A percentile compares a stretch with the other conserved stretches of the same genome.
Conservation (phyloP, 352 stramenopile genomes). For the Phytophthora hibernalis region DNA sequence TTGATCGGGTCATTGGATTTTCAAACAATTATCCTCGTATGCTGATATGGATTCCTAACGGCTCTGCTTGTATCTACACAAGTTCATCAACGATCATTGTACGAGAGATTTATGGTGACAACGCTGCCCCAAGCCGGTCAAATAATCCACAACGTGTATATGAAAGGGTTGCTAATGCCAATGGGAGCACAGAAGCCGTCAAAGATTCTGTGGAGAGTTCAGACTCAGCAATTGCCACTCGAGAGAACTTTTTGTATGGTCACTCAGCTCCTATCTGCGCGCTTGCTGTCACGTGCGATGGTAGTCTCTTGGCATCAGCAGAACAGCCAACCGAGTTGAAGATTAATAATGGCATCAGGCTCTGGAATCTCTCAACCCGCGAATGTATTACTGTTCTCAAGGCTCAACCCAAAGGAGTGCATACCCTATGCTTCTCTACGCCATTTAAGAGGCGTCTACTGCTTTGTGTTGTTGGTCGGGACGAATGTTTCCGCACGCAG, state of each 20-base stretch:
- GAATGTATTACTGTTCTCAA: conserved; percentile 63
- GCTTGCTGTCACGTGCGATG: conserved; percentile 56
- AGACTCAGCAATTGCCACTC: conserved; percentile 7
- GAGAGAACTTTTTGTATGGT: conserved; percentile 52
- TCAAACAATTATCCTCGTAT: conserved; percentile 53
- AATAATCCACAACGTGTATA: background rate
- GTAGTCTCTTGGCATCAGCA: conserved; percentile 50
- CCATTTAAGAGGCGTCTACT: conserved; percentile 30
- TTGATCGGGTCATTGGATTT: conserved; percentile 70
- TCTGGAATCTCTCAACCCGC: conserved; percentile 59
- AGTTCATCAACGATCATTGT: conserved; percentile 73
- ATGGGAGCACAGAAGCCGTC: conserved; percentile 15
- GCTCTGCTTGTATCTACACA: conserved; percentile 62
- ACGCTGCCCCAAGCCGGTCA: background rate
- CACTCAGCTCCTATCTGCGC: conserved; percentile 43
- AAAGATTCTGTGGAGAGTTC: conserved; percentile 28
- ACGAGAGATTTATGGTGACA: conserved; percentile 39
- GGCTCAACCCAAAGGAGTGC: conserved; percentile 51
- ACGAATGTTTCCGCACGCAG: conserved; percentile 73
- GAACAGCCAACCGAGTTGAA: conserved; percentile 43
- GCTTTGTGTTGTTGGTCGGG: conserved; percentile 66
- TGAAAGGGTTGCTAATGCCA: conserved; percentile 3
- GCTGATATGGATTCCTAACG: conserved; percentile 58
- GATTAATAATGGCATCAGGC: conserved; percentile 39
- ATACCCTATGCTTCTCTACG: conserved; percentile 59